Conservation (phyloP, 1,284 basidiomycete species). For the Vanrija sp. region DNA sequence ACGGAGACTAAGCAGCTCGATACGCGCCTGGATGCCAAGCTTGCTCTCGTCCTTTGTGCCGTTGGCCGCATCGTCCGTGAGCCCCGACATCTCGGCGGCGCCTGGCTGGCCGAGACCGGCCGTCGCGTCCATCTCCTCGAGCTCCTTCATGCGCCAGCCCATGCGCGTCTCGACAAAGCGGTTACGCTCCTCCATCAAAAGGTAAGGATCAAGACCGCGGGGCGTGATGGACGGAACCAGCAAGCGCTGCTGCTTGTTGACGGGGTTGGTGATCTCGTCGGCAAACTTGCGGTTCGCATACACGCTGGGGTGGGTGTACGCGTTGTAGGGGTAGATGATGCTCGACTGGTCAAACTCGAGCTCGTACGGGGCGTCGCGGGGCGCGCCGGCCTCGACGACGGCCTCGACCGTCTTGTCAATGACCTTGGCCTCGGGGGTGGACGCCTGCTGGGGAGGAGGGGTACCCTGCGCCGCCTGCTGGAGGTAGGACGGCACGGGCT, state of each 20-base stretch:
- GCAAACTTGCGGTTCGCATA: constrained; percentile 61
- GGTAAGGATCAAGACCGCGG: constrained; percentile 85
- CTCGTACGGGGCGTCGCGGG: constrained; percentile 42
- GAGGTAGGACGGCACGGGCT: constrained; percentile 73
- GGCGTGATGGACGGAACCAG: constrained; percentile 88
- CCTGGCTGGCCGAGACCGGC: constrained; percentile 70
- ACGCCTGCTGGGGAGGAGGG: constrained; percentile 28
- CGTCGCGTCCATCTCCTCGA: constrained; percentile 77
- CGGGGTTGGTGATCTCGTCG: constrained; percentile 41
- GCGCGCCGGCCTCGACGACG: constrained; percentile 47
- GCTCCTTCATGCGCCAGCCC: constrained; percentile 80
- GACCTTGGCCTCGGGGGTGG: constrained; percentile 50
- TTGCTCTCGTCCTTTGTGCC: constrained; percentile 50
- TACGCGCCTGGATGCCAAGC: constrained; percentile 68
- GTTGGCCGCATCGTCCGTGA: constrained; percentile 52
- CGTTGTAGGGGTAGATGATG: constrained; percentile 90
- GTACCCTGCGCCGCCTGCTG: constrained; percentile 64
- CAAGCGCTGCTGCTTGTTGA: constrained; percentile 60
- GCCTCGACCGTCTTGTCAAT: constrained; percentile 76
- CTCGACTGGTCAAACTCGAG: constrained; percentile 77
- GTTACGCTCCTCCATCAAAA: constrained; percentile 86
- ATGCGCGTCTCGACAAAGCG: constrained; percentile 86
- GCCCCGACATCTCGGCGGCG: constrained; percentile 51
- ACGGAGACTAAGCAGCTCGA: constrained; percentile 90
- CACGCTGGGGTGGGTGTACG: constrained; percentile 81